Evolutionary conservation across 306 rosid species (phyloP), one percentile per base, ranked within the genome.

Genomic region (Astragalus glycyphyllos): DNA sequence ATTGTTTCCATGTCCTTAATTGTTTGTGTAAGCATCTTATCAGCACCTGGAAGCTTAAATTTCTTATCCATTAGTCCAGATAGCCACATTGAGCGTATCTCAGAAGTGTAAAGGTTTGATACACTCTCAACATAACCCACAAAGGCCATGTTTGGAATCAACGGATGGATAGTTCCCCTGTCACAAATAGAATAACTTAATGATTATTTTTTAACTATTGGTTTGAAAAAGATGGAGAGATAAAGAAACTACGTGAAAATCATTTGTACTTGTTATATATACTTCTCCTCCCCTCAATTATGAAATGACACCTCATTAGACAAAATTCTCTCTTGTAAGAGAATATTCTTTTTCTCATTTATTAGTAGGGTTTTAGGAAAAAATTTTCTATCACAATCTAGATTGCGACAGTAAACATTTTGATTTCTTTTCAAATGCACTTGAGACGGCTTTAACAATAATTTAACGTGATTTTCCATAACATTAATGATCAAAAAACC

Each of bases 121-220:
- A 85, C 79, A 37, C 93, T 90, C 78, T 87, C 89, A 1, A 90
- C 13, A 20, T 90, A 90, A 26, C 96, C 96, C 55, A 87, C 71
- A 72, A 90, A 87, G 5, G 89, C 92, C 89, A 90, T 87, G 77
- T 79, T 90, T 49, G 92, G 96, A 77, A 90, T 84, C 82, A 90
- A 32, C 29, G 96, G 96, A 82, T 85, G 89, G 20, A 90, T 80
- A 0, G 91, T 90, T 49, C 96, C 88, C 81, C 96, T 89, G 79
- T 53, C 53, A 53, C 13, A 45, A 46, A 71, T 13, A 37, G 48
- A 78, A 45, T n/a, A 8, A 49, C 7, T 62, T 8, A 59, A 9
- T 6, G 23, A 47, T 79, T 50, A 4, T 26, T 44, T 41, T 44
- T 38, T 16, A 46, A 11, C 38, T 71, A 23, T 53, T 41, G 29